These are phyloP conservation scores for Penicillium silybi DNA, from an alignment of 495 filamentous ascomycete genomes.

Conservation along the genomic window DNA sequence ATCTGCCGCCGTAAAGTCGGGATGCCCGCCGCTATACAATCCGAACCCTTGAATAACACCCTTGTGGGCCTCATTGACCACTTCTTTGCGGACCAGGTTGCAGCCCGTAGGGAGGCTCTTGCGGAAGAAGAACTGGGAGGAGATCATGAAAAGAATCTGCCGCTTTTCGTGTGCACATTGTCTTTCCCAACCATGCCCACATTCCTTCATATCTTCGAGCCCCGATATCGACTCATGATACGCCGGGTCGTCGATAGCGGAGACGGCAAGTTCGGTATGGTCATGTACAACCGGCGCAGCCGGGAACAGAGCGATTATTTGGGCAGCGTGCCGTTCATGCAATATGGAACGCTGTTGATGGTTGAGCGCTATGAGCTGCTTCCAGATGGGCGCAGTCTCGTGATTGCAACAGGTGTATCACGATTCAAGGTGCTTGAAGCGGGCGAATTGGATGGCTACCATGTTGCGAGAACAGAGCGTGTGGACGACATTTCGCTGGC, in stretches of 20 bases:
- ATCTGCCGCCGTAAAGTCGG: conserved; percentile 67
- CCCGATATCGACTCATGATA: conserved; percentile 84
- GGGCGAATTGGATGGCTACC: conserved; percentile 68
- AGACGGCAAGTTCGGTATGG: conserved; percentile 76
- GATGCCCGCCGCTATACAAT: conserved; percentile 52
- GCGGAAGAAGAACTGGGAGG: conserved; percentile 47
- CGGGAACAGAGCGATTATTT: conserved; percentile 52
- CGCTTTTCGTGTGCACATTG: conserved; percentile 78
- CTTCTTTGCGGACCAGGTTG: conserved; percentile 65
- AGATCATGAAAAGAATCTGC: conserved; percentile 55
- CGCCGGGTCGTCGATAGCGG: conserved; percentile 67
- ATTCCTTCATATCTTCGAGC: conserved; percentile 88
- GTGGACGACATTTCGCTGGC: conserved; percentile 76
- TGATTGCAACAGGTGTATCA: conserved; percentile 70
- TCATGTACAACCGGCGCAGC: conserved; percentile 60
- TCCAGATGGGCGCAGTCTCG: conserved; percentile 73
- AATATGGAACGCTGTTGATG: conserved; percentile 72
- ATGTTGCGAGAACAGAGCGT: conserved; percentile 66
- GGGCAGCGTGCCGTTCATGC: conserved; percentile 57
- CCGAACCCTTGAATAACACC: conserved; percentile 58
- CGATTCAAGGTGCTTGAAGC: conserved; percentile 68
- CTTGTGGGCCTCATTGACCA: conserved; percentile 55
- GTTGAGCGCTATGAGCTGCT: conserved; percentile 69
- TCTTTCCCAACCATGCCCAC: conserved; percentile 80
- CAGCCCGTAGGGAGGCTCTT: conserved; percentile 48